Percentiles rank a stretch among this genome's conserved stretches.
Conservation (phyloP, 2,329 filamentous ascomycete species). For the Trichoderma aggressivum region DNA sequence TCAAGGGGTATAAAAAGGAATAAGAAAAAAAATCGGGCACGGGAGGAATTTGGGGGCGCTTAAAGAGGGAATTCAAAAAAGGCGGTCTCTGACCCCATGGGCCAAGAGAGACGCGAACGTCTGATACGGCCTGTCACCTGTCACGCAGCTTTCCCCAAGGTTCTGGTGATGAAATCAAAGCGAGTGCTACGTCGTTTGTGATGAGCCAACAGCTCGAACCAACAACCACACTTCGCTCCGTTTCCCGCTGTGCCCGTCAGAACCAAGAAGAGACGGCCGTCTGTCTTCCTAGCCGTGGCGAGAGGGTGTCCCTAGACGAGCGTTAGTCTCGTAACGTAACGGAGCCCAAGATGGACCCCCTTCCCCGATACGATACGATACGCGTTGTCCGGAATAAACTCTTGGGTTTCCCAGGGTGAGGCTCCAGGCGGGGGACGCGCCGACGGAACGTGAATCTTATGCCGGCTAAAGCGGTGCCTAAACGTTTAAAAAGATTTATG, state of each 20-base stretch:
- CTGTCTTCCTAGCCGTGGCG: neutral
- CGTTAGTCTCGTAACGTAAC: neutral
- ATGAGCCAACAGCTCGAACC: neutral
- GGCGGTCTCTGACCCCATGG: neutral
- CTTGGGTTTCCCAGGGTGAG: neutral
- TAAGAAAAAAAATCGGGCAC: neutral
- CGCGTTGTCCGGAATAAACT: neutral
- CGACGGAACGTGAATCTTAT: neutral
- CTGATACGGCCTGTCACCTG: neutral
- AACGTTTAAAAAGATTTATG: slow-evolving; percentile 9
- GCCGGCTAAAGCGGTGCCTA: slow-evolving; percentile 13
- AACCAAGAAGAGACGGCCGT: neutral
- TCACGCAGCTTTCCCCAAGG: neutral
- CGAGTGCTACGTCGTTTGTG: neutral
- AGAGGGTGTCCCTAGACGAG: neutral
- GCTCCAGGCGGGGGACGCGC: slow-evolving; percentile 11
- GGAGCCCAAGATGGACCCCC: neutral
- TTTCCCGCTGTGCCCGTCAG: neutral
- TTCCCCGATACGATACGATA: neutral
- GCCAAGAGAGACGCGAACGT: neutral
- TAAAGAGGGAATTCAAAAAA: neutral
- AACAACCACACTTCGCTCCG: neutral
- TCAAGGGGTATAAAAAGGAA: neutral
- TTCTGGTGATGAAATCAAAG: neutral
- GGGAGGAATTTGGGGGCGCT: neutral